These are phyloP conservation scores for Saprolegnia diclina DNA, from an alignment of 352 stramenopile species.

Conservation along the genomic window DNA sequence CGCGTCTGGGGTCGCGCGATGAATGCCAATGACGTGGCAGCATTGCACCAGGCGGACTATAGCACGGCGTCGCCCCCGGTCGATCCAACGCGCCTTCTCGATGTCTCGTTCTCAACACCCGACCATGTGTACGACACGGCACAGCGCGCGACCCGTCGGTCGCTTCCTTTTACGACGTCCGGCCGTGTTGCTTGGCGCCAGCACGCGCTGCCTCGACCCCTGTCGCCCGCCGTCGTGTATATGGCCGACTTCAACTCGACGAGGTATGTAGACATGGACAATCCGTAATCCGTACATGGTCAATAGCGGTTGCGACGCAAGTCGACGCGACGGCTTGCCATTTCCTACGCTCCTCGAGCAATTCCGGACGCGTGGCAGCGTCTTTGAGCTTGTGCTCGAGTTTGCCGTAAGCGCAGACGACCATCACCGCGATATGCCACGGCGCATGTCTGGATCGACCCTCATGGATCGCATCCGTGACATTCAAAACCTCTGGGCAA, in stretches of 20 bases:
- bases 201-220: neutral
- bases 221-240: neutral
- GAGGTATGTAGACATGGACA: neutral
- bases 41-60: neutral
- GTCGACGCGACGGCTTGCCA: neutral
- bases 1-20: neutral
- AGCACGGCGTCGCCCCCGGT: no score
- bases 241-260: constrained; percentile 1
- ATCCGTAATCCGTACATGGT: neutral
- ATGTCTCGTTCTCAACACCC: neutral
- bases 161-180: neutral
- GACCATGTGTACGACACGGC: neutral
- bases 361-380: neutral
- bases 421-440: neutral
- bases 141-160: neutral
- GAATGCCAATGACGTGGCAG: neutral
- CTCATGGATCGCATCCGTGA: neutral
- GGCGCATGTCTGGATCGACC: neutral
- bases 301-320: neutral
- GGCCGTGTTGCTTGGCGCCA: neutral
- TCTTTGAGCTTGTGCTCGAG: neutral
- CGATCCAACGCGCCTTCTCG: neutral
- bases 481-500: neutral
- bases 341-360: neutral
- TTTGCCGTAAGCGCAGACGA: neutral